Conservation (phyloP, 2,329 filamentous ascomycete genomes). For the Penicillium hordei region DNA sequence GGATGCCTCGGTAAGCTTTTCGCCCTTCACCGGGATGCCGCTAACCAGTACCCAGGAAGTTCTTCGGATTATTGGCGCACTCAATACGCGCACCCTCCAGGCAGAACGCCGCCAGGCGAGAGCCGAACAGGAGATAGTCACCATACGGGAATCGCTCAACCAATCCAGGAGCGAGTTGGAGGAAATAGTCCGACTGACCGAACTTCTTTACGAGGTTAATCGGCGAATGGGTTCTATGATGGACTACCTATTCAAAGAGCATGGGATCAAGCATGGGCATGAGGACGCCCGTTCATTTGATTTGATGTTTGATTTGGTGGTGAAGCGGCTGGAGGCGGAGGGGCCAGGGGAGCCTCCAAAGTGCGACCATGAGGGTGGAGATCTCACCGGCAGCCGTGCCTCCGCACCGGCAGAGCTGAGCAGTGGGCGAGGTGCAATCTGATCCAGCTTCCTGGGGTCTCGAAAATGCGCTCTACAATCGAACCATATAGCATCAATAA, state of each 20-base stretch:
- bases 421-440: neutral
- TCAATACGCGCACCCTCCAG: slow-evolving; percentile 1
- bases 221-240: slow-evolving; percentile 6
- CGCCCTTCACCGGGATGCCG: neutral
- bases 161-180: slow-evolving; percentile 5
- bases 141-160: neutral
- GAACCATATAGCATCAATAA: neutral
- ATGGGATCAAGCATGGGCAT: neutral
- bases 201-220: slow-evolving; percentile 10
- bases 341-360: neutral
- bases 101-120: slow-evolving; percentile 6
- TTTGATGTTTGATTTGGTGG: slow-evolving; percentile 8
- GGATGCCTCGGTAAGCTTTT: slow-evolving; percentile 4
- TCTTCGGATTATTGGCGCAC: slow-evolving; percentile 7
- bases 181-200: slow-evolving; percentile 4
- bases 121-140: slow-evolving; percentile 5
- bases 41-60: slow-evolving; percentile 4
- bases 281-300: slow-evolving; percentile 3
- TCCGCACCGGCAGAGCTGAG: neutral
- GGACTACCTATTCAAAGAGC: slow-evolving; percentile 7
- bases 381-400: neutral
- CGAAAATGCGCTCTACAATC: neutral
- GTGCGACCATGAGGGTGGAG: neutral
- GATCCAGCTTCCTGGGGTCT: neutral
- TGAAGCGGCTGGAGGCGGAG: neutral